Evolutionary conservation across 1,284 basidiomycete species (phyloP), one percentile per base, ranked within the genome.

Genomic region (Cystobasidium sp.): DNA sequence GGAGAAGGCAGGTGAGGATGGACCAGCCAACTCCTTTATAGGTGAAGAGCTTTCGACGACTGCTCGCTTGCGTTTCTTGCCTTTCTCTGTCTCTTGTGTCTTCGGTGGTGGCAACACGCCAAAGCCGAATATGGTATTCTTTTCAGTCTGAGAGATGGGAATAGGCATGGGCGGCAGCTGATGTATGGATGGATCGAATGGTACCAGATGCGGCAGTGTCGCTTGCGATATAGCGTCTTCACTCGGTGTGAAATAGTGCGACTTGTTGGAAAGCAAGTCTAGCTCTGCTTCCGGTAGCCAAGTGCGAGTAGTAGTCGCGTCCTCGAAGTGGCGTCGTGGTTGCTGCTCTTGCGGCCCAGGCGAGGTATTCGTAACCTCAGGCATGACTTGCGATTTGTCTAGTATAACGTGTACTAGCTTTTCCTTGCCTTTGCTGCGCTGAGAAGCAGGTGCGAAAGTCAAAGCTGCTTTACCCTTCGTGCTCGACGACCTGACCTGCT

Each of bases 101-200:
- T 47, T 18, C 3, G 46, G 44, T 49, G 61, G 58, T 39, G 47
- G 69, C 43, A 71, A 41, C 20, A 20, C 61, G 14, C 69, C 69
- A 64, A 71, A 71, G 61, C 69, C 69, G 61, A 71, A 71, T 4
- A 63, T 41, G 61, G 47, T 52, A 10, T 37, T 22, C n/a, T 51
- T 20, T 39, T 43, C 24, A 14, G 24, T 41, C 18, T 47, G n/a
- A 61, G 56, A 43, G 18, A 61, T 18, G 20, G 68, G 68, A 14
- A 46, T 20, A 22, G 68, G 68, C 68, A 69, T 69, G 2, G 68
- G 68, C 20, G 68, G 68, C 8, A 61, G 39, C 10, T 58, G n/a
- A 12, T 58, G 53, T 46, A 12, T 37, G 37, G n/a, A 12, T 9
- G 6, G 7, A 6, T 43, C 9, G 39, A 14, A 22, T 7, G 56